phyloP scores from a whole-genome alignment of 345 rosid species.

The Moringa oleifera region DNA sequence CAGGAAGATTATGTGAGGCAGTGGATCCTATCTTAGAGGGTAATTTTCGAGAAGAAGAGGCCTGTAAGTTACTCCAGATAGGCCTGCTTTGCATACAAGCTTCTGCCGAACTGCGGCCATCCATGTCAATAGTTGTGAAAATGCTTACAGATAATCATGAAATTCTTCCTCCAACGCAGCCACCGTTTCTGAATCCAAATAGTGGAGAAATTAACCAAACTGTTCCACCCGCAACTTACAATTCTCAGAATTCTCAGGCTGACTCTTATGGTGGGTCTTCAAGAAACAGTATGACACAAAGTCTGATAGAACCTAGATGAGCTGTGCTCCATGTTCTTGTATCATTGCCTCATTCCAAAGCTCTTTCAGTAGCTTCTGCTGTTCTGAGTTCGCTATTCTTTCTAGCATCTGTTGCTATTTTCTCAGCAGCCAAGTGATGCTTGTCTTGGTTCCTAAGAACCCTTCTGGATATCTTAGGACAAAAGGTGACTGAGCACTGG shows the following conservation, averaged over 20 bases:
- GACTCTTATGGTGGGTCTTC: conserved; percentile 44
- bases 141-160: conserved; percentile 47
- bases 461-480: not conserved
- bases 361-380: no score
- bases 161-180: conserved; percentile 63
- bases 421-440: not conserved
- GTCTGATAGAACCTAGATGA: conserved; percentile 54
- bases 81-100: conserved; percentile 88
- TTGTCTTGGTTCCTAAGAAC: no score
- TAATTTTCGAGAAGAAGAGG: conserved; percentile 41
- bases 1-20: conserved; percentile 39
- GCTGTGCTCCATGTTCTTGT: not conserved
- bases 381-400: not conserved
- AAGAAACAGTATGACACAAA: conserved; percentile 34
- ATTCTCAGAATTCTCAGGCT: conserved; percentile 23
- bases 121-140: conserved; percentile 67
- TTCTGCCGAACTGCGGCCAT: conserved; percentile 70
- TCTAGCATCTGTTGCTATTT: not conserved
- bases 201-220: conserved; percentile 25
- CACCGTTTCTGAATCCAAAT: conserved; percentile 56
- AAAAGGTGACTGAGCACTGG: not conserved
- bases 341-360: no score
- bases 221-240: conserved; percentile 4
- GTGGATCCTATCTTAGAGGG: conserved; percentile 54
- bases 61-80: conserved; percentile 46